These are phyloP conservation scores for Backusella macrospora DNA, from an alignment of 192 early-diverging fungal species.

Conservation along the genomic window DNA sequence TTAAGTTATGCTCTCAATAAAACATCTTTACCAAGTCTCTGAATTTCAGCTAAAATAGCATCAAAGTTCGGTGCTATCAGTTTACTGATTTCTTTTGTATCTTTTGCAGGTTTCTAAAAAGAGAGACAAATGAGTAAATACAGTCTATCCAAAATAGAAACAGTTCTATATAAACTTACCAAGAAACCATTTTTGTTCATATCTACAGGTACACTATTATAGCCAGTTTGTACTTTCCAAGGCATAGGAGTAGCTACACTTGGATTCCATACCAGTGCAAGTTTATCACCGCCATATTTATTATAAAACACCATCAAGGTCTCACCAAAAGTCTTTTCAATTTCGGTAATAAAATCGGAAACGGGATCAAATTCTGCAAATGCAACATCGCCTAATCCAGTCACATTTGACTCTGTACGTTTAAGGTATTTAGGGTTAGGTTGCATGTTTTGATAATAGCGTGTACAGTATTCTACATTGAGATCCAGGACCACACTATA, in stretches of 20 bases:
- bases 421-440: slow-evolving; percentile 53
- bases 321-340: slow-evolving; percentile 64
- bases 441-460: slow-evolving; percentile 63
- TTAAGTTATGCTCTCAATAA: background rate
- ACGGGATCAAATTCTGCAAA: slow-evolving; percentile 81
- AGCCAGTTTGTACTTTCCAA: slow-evolving; percentile 69
- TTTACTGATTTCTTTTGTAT: slow-evolving; percentile 36
- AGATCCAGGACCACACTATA: slow-evolving; percentile 81
- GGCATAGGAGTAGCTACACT: slow-evolving; percentile 49
- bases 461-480: slow-evolving; percentile 55
- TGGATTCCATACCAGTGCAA: slow-evolving; percentile 75
- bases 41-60: slow-evolving; percentile 68
- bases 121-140: slow-evolving; percentile 8
- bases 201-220: slow-evolving; percentile 57
- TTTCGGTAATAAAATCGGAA: slow-evolving; percentile 65
- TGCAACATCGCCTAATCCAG: slow-evolving; percentile 59
- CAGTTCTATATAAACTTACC: slow-evolving; percentile 36
- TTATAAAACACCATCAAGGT: slow-evolving; percentile 75
- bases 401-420: slow-evolving; percentile 45
- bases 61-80: slow-evolving; percentile 61
- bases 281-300: slow-evolving; percentile 68
- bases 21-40: slow-evolving; percentile 51
- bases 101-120: slow-evolving; percentile 35
- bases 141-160: background rate
- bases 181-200: slow-evolving; percentile 47